Evolutionary conservation across 495 filamentous ascomycete genomes (phyloP).

Genomic region (Penicillium dipodomyicola): DNA sequence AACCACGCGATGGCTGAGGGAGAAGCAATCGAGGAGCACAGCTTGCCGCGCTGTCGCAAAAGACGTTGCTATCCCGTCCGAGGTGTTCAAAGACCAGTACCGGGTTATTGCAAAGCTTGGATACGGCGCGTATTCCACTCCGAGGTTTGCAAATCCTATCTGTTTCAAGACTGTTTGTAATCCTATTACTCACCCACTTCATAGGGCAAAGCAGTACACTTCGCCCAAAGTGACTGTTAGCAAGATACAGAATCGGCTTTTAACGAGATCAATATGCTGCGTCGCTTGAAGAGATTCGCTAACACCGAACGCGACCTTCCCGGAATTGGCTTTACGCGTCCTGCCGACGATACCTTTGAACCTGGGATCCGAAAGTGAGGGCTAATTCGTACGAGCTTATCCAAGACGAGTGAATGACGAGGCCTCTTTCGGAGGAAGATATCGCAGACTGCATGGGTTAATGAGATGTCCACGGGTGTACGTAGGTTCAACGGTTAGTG

Average conservation of each 20-base stretch:
- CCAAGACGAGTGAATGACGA: constrained; percentile 13
- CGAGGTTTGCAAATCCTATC: constrained; percentile 9
- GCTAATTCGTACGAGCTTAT: constrained; percentile 11
- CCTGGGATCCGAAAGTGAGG: constrained; percentile 16
- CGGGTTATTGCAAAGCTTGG: constrained; percentile 51
- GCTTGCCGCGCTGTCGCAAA: constrained; percentile 10
- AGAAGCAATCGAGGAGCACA: constrained; percentile 21
- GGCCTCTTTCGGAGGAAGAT: background rate
- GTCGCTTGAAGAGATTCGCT: constrained; percentile 11
- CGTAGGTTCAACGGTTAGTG: too few relatives aligned
- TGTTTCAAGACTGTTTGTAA: background rate
- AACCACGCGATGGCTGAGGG: constrained; percentile 1
- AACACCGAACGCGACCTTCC: constrained; percentile 1
- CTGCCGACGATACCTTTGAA: constrained; percentile 18
- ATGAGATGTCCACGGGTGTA: background rate
- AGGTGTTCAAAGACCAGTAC: constrained; percentile 38
- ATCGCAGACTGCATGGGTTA: background rate
- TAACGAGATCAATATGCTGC: constrained; percentile 19
- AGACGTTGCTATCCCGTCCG: constrained; percentile 39
- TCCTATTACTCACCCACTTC: background rate
- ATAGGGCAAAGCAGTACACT: constrained; percentile 7
- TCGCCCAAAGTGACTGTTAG: constrained; percentile 16
- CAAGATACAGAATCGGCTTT: constrained; percentile 8
- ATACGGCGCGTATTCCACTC: constrained; percentile 40
- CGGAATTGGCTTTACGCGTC: constrained; percentile 8